Evolutionary conservation across 2,329 filamentous ascomycete species (phyloP).

Genomic region (Fusarium albidum): DNA sequence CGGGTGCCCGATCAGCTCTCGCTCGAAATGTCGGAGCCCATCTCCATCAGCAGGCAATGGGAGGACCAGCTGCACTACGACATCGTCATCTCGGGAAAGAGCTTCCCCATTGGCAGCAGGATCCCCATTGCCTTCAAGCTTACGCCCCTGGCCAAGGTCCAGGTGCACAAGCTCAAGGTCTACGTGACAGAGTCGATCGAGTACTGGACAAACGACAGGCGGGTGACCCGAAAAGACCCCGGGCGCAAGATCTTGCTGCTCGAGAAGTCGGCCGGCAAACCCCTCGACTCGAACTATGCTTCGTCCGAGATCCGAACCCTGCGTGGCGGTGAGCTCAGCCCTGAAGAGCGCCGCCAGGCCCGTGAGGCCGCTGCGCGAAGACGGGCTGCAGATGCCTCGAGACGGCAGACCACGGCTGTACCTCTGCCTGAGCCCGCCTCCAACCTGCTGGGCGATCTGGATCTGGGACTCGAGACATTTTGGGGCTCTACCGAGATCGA

Average conservation of each 20-base stretch:
- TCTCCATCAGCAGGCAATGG: conserved; percentile 93
- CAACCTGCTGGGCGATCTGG: conserved; percentile 83
- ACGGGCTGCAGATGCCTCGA: conserved; percentile 63
- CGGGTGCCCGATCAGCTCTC: conserved; percentile 88
- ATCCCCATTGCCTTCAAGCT: conserved; percentile 95
- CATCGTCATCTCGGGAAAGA: conserved; percentile 95
- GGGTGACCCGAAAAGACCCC: conserved; percentile 84
- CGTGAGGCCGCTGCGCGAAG: conserved; percentile 55
- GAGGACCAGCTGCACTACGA: conserved; percentile 96
- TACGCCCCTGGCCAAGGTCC: conserved; percentile 90
- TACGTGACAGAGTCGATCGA: conserved; percentile 90
- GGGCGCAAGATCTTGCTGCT: conserved; percentile 86
- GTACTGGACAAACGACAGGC: conserved; percentile 87
- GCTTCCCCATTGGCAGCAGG: conserved; percentile 85
- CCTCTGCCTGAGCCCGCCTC: conserved; percentile 62
- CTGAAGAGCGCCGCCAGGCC: conserved; percentile 57
- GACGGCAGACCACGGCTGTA: conserved; percentile 48
- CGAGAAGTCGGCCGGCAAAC: conserved; percentile 85
- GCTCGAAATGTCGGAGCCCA: conserved; percentile 89
- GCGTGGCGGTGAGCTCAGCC: conserved; percentile 78
- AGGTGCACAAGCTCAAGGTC: conserved; percentile 91
- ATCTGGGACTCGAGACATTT: conserved; percentile 73
- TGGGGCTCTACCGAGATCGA: conserved; percentile 94
- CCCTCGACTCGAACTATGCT: conserved; percentile 75
- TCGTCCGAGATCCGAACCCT: conserved; percentile 79